Percentiles rank a stretch among this genome's conserved stretches.
phyloP scores from a whole-genome alignment of 169 alveolate species.

The Toxoplasma gondii region DNA sequence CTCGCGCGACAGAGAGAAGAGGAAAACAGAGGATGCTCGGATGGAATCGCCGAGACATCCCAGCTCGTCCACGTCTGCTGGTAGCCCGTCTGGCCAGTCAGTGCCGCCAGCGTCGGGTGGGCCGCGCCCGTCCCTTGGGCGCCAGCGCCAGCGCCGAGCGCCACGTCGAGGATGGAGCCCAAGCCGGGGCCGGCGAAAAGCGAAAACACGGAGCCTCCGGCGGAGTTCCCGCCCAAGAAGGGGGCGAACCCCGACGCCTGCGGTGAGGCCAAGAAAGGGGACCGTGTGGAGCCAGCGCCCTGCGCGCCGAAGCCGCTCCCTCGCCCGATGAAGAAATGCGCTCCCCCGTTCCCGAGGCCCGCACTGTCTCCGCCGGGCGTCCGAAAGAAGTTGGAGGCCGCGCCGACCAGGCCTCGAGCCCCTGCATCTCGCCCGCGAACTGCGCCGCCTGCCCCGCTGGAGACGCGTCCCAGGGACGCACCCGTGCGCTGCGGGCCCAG shows the following conservation, averaged over 20 bases:
- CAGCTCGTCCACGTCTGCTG: slow-evolving; percentile 6
- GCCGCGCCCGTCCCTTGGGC: background rate
- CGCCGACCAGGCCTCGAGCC: background rate
- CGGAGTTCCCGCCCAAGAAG: background rate
- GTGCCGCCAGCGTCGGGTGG: background rate
- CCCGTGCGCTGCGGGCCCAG: background rate
- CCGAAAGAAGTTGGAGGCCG: background rate
- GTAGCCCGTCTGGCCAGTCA: background rate
- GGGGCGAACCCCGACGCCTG: background rate
- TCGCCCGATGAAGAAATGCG: background rate
- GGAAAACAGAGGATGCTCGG: slow-evolving; percentile 10
- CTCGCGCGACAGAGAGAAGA: background rate
- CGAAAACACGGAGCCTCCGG: background rate
- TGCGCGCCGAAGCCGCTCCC: background rate
- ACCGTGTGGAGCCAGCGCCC: background rate
- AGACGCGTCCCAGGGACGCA: background rate
- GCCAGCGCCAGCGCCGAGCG: background rate
- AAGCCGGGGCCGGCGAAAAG: background rate
- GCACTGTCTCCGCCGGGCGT: background rate
- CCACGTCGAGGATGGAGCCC: background rate
- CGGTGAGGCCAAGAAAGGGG: background rate
- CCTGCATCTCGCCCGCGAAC: background rate
- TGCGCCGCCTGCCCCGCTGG: background rate
- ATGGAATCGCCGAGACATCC: background rate
- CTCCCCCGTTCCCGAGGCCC: background rate